Conservation (phyloP, 306 rosid genomes). For the Vigna unguiculata region DNA sequence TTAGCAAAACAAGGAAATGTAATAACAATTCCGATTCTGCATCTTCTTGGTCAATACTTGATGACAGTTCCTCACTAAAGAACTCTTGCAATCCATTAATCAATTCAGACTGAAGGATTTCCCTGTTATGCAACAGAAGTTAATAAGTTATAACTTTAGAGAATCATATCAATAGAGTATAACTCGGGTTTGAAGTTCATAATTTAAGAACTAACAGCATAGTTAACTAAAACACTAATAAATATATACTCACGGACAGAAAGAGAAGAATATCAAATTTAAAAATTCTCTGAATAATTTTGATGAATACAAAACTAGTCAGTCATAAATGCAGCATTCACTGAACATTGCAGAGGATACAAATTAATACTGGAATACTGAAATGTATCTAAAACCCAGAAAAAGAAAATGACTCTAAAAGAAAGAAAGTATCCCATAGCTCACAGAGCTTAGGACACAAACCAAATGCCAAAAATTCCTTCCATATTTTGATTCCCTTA, state of each 20-base stretch:
- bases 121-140: slow-evolving; percentile 67
- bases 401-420: neutral
- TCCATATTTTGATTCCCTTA: neutral
- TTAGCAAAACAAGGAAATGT: slow-evolving; percentile 68
- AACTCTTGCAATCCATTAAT: slow-evolving; percentile 65
- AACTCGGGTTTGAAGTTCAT: slow-evolving; percentile 37
- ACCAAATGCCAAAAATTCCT: slow-evolving; percentile 5
- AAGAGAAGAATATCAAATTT: slow-evolving; percentile 32
- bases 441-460: slow-evolving; percentile 1
- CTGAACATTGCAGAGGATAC: neutral
- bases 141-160: slow-evolving; percentile 45
- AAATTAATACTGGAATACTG: neutral
- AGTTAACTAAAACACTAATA: slow-evolving; percentile 20
- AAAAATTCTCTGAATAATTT: slow-evolving; percentile 17
- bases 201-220: slow-evolving; percentile 37
- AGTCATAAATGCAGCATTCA: neutral
- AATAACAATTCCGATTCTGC: slow-evolving; percentile 71
- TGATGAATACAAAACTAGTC: neutral
- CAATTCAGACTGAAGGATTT: slow-evolving; percentile 89
- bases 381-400: neutral
- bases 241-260: neutral
- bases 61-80: slow-evolving; percentile 60
- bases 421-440: neutral
- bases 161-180: slow-evolving; percentile 8
- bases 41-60: slow-evolving; percentile 73